Evolutionary conservation across 306 rosid genomes (phyloP), one percentile per base, ranked within the genome.

Genomic region (Lagenaria siceraria): DNA sequence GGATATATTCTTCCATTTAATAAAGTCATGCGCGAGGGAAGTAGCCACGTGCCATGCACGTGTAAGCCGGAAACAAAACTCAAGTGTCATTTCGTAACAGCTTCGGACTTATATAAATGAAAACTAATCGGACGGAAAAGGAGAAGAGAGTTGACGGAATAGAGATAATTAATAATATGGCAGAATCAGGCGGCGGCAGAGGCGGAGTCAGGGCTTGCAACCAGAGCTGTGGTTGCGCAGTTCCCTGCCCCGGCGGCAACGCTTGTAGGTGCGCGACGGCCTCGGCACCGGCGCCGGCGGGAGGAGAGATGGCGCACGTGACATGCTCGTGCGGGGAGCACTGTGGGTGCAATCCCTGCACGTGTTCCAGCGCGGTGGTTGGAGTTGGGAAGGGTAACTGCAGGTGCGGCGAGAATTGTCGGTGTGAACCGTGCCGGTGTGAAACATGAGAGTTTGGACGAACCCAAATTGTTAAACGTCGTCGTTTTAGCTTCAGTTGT

Each of bases 321-420:
- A 84, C 86, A 29, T 93, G 98, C 80, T n/a, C 92, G 3, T 93
- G 98, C 21, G 96, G 98, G 6, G 86, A 90, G 74, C 92, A 91
- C 48, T 93, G 97, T 22, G 87, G 88, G 13, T 91, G 97, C 87
- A 91, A 91, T 58, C 98, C 97, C 2, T 89, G 98, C 76, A 51
- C 82, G 1, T 93, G 98, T 8, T 87, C 24, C 76, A 74, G n/a
- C 76, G 81, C 21, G 78, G 77, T 1, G 78, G 81, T 85, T 19
- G 89, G 86, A 35, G 75, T 81, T n/a, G 91, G 87, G 62, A 82
- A 40, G 82, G 79, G 69, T 42, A 52, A 33, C 61, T 88, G 97
- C 87, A 78, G 53, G 74, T 93, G 96, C 53, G 87, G 80, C 6
- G 31, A 63, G 0, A 81, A 8, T 13, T 90, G 98, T 79, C 21